These are phyloP conservation scores for Cicer judaicum DNA, from an alignment of 306 rosid species.

Conservation along the genomic window DNA sequence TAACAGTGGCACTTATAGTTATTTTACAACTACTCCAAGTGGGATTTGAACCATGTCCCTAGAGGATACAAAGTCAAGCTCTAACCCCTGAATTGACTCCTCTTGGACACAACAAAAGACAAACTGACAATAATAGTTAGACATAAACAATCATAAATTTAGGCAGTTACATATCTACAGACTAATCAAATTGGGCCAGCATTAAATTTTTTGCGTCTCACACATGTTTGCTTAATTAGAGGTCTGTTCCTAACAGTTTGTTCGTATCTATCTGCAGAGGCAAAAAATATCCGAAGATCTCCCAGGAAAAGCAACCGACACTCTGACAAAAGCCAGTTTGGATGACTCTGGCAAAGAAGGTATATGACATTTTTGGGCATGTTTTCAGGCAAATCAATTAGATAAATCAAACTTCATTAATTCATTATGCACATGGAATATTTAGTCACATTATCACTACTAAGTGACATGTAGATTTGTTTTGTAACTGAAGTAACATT, in stretches of 20 bases:
- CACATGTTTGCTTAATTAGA: background rate
- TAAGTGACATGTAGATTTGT: background rate
- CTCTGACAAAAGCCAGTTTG: slow-evolving; percentile 53
- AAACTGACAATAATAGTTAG: background rate
- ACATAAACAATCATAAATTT: background rate
- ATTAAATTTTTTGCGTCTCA: background rate
- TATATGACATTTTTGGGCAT: slow-evolving; percentile 37
- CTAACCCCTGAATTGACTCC: too few relatives aligned
- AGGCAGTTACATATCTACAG: background rate
- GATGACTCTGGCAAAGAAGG: slow-evolving; percentile 56
- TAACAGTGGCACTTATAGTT: too few relatives aligned
- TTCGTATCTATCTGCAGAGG: slow-evolving; percentile 53
- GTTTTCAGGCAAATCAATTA: slow-evolving; percentile 25
- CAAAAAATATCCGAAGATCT: slow-evolving; percentile 52
- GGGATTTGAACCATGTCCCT: too few relatives aligned
- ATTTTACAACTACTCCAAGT: too few relatives aligned
- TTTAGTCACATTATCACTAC: background rate
- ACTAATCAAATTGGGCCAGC: background rate
- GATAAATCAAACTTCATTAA: slow-evolving; percentile 13
- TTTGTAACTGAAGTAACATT: slow-evolving; percentile 3
- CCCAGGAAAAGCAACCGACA: slow-evolving; percentile 55
- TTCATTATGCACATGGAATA: slow-evolving; percentile 3
- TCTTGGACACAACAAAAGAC: background rate
- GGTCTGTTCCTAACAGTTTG: slow-evolving; percentile 15
- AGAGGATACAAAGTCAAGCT: too few relatives aligned